A percentile compares a stretch with the other conserved stretches of the same genome.
Conservation (phyloP, 1,284 basidiomycete genomes). For the Ceratobasidium papillatum region DNA sequence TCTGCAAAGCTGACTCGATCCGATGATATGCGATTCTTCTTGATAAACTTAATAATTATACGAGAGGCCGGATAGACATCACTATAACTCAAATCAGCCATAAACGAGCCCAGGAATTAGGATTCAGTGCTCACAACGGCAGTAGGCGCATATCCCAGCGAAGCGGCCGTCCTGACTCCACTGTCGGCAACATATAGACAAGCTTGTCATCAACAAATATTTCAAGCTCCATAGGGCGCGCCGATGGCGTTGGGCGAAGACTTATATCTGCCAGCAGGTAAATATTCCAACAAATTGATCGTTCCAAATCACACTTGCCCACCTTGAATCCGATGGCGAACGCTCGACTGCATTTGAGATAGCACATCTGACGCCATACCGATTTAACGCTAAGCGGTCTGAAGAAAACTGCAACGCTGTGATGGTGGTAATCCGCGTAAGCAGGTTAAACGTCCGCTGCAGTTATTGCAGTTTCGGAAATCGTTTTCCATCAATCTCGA, state of each 20-base stretch:
- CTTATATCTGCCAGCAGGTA: background rate
- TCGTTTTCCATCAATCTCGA: no score
- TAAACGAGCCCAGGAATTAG: background rate
- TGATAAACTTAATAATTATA: background rate
- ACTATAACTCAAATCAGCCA: background rate
- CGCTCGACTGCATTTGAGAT: background rate
- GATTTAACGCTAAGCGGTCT: no score
- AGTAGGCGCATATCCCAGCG: conserved; percentile 10
- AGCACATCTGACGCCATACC: background rate
- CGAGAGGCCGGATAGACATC: background rate
- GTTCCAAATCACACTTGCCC: background rate
- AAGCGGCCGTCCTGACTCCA: background rate
- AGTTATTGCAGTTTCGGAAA: no score
- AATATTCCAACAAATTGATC: background rate
- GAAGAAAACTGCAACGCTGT: background rate
- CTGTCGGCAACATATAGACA: background rate
- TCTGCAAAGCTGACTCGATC: background rate
- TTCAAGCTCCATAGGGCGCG: conserved; percentile 2
- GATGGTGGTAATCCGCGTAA: background rate
- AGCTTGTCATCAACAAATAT: background rate
- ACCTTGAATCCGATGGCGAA: conserved; percentile 14
- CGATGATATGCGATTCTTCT: background rate
- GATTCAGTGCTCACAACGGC: background rate
- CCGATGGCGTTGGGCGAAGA: background rate
- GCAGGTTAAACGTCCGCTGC: background rate